phyloP scores from a whole-genome alignment of 2,329 filamentous ascomycete species.

The Aspergillus bombycis region DNA sequence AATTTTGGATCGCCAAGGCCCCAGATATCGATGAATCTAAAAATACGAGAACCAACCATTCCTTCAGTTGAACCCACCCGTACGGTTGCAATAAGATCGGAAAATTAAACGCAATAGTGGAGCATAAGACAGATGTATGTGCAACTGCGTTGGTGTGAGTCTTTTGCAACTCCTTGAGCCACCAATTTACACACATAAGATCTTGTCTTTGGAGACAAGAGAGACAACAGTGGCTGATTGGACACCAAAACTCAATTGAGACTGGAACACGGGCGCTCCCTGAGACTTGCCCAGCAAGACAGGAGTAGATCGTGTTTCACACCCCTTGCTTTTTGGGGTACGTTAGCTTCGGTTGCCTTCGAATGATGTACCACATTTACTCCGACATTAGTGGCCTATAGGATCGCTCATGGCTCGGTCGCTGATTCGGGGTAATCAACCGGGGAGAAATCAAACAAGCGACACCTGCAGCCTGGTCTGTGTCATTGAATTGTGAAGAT shows the following conservation, averaged over 20 bases:
- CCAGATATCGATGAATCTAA: background rate
- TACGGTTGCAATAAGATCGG: background rate
- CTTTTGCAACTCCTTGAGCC: background rate
- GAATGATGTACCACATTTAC: conserved; percentile 1
- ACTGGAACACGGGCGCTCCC: conserved; percentile 15
- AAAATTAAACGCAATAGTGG: background rate
- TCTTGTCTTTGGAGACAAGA: background rate
- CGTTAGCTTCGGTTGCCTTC: conserved; percentile 5
- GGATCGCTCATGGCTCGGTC: background rate
- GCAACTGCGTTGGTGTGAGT: background rate
- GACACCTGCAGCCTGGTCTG: conserved; percentile 8
- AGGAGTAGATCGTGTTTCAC: conserved; percentile 21
- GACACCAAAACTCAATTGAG: conserved; percentile 3
- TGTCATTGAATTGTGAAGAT: background rate
- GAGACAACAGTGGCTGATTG: background rate
- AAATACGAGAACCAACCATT: background rate
- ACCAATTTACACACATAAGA: background rate
- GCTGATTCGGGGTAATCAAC: conserved; percentile 1
- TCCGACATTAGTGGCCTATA: conserved; percentile 8
- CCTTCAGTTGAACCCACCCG: background rate
- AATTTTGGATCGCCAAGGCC: background rate
- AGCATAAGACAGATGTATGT: background rate
- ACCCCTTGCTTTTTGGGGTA: conserved; percentile 25
- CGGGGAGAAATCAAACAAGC: conserved; percentile 5
- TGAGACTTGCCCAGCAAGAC: conserved; percentile 14